Base-by-base conservation (phyloP, 805 yeast species). In the Kluyveromyces dobzhanskii region DNA sequence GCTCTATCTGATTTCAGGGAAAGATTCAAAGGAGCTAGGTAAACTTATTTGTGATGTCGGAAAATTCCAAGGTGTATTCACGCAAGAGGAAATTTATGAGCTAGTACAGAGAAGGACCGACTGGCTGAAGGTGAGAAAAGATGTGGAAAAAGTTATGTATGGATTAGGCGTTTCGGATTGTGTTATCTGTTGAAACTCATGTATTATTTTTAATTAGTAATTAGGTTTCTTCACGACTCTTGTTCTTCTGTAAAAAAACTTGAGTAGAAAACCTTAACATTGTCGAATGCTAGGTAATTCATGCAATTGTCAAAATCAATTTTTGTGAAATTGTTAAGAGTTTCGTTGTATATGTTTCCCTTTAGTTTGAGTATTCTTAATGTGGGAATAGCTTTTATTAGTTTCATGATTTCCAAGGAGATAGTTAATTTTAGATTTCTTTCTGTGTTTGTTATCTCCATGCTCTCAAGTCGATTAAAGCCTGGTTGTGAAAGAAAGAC, bases 91-190 rank as follows among this genome's bases (percentile, higher is more conserved):
- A 49, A 80, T 90, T n/a, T 84, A 85, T 52, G 95, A 85, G 54
- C 83, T 88, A 61, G 92, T 87, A 4, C 87, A 84, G 48, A 66
- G 94, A 44, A 68, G 98, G 41, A 72, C 78, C 27, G 98, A 90
- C 58, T 90, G 98, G 98, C 62, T 73, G 0, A 53, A 64, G 27
- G 82, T 90, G 19, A 80, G 77, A 47, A 68, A 71, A 44, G 83
- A 82, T 43, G 97, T 90, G 8, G 97, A 90, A 59, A 85, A 81
- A 57, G 88, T 85, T n/a, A 84, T 92, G 79, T 92, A 87, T 54
- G 97, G 98, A 0, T 69, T 90, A 39, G 87, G 85, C 13, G 61
- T 80, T 21, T 82, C 77, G 19, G 96, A 87, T 52, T 88, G 96
- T 65, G 47, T 57, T 0, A 65, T 85, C 30, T 28, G 17, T 13